phyloP scores from a whole-genome alignment of 1,139 yeast genomes.

The Candida pseudoviswanathii region DNA sequence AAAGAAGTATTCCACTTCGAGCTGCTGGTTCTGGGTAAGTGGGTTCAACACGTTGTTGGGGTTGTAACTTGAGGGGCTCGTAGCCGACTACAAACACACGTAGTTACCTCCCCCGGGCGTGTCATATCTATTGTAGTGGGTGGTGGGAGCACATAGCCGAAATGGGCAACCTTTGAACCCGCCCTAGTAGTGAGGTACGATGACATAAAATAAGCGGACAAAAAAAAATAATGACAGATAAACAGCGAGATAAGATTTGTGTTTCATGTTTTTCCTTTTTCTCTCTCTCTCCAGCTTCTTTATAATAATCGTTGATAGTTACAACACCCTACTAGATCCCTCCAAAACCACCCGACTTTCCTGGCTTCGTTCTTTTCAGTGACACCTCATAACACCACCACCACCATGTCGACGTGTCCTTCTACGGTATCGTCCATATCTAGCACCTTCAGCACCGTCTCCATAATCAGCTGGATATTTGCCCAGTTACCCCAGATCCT shows the following conservation, averaged over 20 bases:
- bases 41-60: slow-evolving; percentile 35
- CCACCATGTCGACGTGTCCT: slow-evolving; percentile 16
- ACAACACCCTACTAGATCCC: not conserved
- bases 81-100: too few relatives aligned
- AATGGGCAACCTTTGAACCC: too few relatives aligned
- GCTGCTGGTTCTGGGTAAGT: slow-evolving; percentile 30
- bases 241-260: not conserved
- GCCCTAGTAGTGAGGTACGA: not conserved
- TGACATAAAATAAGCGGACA: not conserved
- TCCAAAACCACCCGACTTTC: not conserved
- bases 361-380: not conserved
- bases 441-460: slow-evolving; percentile 33
- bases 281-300: not conserved
- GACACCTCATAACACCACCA: not conserved
- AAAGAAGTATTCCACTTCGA: slow-evolving; percentile 50
- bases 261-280: not conserved
- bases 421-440: slow-evolving; percentile 23
- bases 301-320: not conserved
- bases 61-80: slow-evolving; percentile 29
- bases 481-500: slow-evolving; percentile 89
- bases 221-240: not conserved
- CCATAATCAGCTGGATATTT: slow-evolving; percentile 65
- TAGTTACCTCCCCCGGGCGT: too few relatives aligned
- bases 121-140: not conserved
- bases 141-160: not conserved